Base-by-base conservation (phyloP, 164 flowering plant genomes). In the Liriodendron chinense region DNA sequence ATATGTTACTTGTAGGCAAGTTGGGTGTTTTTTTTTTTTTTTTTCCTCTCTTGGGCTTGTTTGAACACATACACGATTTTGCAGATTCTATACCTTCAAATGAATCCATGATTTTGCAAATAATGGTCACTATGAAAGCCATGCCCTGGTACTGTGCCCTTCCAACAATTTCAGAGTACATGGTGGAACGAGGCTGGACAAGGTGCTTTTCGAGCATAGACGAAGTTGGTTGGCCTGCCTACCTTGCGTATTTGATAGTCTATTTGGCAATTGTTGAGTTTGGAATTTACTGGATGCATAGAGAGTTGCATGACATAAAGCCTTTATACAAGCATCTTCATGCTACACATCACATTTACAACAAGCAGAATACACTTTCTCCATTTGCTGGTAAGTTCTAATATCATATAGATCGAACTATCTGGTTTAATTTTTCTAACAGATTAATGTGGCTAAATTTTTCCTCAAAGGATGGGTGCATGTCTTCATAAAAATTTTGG, bases 281-380 rank as follows among this genome's bases (percentile, higher is more conserved):
- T 78, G 92, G 92, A 14, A 91, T 95, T 47, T 95, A 95, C 78
- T 95, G 99, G 99, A 86, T 89, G 92, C 99, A 95, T 56, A 85
- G 97, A 76, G 96, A 91, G 81, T 78, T 95, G 84, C 99, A 96
- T 81, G 99, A 96, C 81, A 92, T 96, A 78, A 96, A 96, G 77
- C 93, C 94, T 73, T 80, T 95, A 49, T 95, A 95, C 85, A 95
- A 95, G 84, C 80, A 90, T 85, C 97, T 93, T 75, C 99, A 96
- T 83, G 92, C 99, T 47, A 92, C 94, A 43, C 99, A 96, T 81
- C 99, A 96, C 83, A 88, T 94, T 81, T 96, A 93, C 88, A 96
- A 96, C 85, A 96, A 96, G 86, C 94, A 94, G 77, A 94, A 91
- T 43, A 91, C 97, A 23, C 96, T 96, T 66, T 96, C 99, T 62